Evolutionary conservation across 169 alveolate species (phyloP).

Genomic region (Pseudocohnilembus persalinus): DNA sequence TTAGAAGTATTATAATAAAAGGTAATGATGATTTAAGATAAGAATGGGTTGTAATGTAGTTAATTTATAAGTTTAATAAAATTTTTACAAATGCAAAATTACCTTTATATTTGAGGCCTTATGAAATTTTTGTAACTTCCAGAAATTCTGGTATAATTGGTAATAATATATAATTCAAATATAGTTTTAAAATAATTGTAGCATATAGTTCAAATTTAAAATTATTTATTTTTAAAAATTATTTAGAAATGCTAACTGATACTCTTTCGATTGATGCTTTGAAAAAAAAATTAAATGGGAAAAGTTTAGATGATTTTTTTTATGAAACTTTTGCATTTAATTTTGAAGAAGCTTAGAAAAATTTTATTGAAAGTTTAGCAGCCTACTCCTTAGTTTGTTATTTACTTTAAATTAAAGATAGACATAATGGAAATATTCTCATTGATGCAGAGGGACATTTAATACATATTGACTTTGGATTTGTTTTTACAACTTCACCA

Average conservation of each 20-base stretch:
- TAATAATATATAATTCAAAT: constrained; percentile 31
- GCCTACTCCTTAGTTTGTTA: constrained; percentile 68
- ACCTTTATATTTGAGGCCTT: constrained; percentile 58
- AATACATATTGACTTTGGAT: constrained; percentile 76
- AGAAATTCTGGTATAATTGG: constrained; percentile 70
- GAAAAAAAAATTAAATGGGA: constrained; percentile 55
- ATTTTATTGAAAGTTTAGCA: constrained; percentile 72
- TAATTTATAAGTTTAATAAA: constrained; percentile 55
- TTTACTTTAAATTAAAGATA: constrained; percentile 63
- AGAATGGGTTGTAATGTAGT: constrained; percentile 78
- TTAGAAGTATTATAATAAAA: constrained; percentile 62
- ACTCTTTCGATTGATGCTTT: constrained; percentile 66
- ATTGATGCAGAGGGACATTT: constrained; percentile 66
- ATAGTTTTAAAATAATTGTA: no score
- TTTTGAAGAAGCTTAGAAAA: constrained; percentile 72
- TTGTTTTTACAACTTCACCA: constrained; percentile 63
- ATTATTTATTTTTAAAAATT: no score
- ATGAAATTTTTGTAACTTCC: constrained; percentile 76
- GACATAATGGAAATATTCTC: constrained; percentile 69
- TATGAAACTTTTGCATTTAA: constrained; percentile 45
- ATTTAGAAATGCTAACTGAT: constrained; percentile 61
- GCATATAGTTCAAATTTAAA: no score
- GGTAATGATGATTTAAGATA: constrained; percentile 79
- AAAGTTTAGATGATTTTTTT: constrained; percentile 54
- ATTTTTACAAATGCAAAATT: constrained; percentile 49